Evolutionary conservation across 2,329 filamentous ascomycete genomes (phyloP).

Genomic region (Esteya vermicola): DNA sequence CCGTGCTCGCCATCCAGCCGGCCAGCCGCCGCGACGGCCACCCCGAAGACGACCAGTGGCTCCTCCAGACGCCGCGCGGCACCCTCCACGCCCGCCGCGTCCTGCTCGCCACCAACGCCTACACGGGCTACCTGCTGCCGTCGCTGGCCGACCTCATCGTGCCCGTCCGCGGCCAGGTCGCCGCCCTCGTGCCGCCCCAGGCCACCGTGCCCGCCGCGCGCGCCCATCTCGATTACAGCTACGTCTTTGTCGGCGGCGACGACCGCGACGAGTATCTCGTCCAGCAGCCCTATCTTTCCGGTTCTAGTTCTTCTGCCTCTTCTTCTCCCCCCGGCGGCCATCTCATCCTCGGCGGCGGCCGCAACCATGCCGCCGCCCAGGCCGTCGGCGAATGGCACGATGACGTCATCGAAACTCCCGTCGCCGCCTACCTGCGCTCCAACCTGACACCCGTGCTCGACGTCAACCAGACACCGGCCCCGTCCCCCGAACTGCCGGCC

Average conservation of each 20-base stretch:
- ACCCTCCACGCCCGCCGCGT: conserved; percentile 46
- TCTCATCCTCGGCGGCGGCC: conserved; percentile 59
- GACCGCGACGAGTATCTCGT: conserved; percentile 58
- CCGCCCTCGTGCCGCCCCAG: conserved; percentile 45
- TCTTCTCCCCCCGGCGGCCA: conserved; percentile 26
- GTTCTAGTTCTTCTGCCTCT: not conserved
- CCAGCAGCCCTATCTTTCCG: conserved; percentile 52
- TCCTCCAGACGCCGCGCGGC: conserved; percentile 56
- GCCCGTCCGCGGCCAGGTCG: conserved; percentile 63
- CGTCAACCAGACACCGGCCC: conserved; percentile 18
- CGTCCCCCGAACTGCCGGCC: conserved; percentile 27
- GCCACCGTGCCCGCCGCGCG: conserved; percentile 26
- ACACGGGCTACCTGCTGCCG: conserved; percentile 64
- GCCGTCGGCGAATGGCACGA: conserved; percentile 24
- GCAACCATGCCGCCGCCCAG: conserved; percentile 35
- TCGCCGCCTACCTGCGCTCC: conserved; percentile 40
- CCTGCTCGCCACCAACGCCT: conserved; percentile 70
- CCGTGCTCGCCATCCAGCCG: too few relatives aligned
- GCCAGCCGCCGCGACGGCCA: conserved; percentile 23
- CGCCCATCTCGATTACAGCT: conserved; percentile 37
- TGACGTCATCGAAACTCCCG: conserved; percentile 21
- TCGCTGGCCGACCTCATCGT: conserved; percentile 57
- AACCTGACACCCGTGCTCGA: conserved; percentile 24
- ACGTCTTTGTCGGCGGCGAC: conserved; percentile 41
- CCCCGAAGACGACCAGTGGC: conserved; percentile 29